Percentiles rank a stretch among this genome's conserved stretches.
phyloP scores from a whole-genome alignment of 352 stramenopile species.

The Phytophthora parvispora region DNA sequence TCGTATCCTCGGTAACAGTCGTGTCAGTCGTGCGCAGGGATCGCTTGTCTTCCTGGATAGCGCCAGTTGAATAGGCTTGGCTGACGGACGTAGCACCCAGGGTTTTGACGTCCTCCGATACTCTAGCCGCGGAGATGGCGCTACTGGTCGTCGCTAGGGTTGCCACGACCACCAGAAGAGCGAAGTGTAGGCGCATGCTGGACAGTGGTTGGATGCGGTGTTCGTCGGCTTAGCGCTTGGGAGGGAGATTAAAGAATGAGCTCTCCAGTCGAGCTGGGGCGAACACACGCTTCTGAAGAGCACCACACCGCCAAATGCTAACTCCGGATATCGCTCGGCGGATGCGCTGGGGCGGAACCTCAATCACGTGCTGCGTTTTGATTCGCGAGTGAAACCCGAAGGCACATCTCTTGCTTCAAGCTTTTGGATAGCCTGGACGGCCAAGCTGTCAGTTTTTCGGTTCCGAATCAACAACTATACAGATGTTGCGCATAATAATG shows the following conservation, averaged over 20 bases:
- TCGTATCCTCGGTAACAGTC: not conserved
- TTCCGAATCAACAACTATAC: not conserved
- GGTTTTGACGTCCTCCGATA: not conserved
- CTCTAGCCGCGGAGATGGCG: not conserved
- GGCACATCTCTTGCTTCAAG: conserved; percentile 4
- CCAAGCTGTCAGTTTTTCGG: not conserved
- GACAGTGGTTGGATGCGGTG: not conserved
- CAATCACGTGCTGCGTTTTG: not conserved
- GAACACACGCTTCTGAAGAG: not conserved
- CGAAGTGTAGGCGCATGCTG: conserved; percentile 8
- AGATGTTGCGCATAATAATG: conserved; percentile 1
- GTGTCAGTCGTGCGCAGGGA: not conserved
- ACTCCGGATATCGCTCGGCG: not conserved
- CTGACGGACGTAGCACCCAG: not conserved
- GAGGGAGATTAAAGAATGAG: conserved; percentile 10
- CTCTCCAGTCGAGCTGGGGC: not conserved
- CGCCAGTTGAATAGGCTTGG: not conserved
- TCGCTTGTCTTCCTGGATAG: not conserved
- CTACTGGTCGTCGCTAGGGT: not conserved
- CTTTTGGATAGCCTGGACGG: not conserved
- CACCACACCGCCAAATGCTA: not conserved
- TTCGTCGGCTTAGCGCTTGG: not conserved
- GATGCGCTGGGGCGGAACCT: not conserved
- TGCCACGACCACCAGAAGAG: conserved; percentile 4
- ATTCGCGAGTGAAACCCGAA: not conserved